These are phyloP conservation scores for Gryganskiella cystojenkinii DNA, from an alignment of 192 early-diverging fungal species.

Conservation along the genomic window DNA sequence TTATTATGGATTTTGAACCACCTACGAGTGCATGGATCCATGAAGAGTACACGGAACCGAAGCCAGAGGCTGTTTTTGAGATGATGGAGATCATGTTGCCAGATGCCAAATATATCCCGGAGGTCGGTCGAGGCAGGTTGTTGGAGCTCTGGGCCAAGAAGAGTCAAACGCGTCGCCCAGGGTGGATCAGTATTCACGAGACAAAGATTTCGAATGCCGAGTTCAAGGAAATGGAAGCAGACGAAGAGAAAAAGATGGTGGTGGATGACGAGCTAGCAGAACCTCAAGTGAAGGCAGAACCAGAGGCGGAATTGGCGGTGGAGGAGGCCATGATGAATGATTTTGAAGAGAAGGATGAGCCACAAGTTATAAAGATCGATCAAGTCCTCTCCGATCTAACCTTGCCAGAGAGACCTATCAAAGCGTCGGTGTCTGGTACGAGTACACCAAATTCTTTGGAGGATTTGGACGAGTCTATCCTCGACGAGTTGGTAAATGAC, in stretches of 20 bases:
- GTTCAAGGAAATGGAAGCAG: not conserved
- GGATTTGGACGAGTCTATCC: slow-evolving; percentile 16
- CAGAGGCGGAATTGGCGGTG: no score
- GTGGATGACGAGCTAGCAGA: no score
- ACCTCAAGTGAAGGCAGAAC: no score
- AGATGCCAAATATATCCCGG: slow-evolving; percentile 54
- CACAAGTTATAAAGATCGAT: no score
- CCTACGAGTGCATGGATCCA: slow-evolving; percentile 60
- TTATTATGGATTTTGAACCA: slow-evolving; percentile 68
- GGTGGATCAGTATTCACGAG: slow-evolving; percentile 46
- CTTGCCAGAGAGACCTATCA: not conserved
- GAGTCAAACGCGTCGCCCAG: slow-evolving; percentile 27
- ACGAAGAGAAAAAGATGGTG: not conserved
- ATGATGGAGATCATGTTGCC: slow-evolving; percentile 72
- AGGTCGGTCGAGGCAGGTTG: slow-evolving; percentile 55
- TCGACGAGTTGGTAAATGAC: slow-evolving; percentile 14
- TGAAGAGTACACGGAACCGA: slow-evolving; percentile 63
- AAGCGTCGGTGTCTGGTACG: not conserved
- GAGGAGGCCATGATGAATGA: no score
- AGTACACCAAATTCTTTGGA: not conserved
- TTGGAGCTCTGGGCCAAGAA: slow-evolving; percentile 60
- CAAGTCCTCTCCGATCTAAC: not conserved
- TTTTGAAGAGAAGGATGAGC: no score
- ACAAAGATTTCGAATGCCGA: not conserved
- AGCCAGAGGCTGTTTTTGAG: slow-evolving; percentile 59